Conservation (phyloP, 2,329 filamentous ascomycete genomes). For the Coniochaeta hoffmannii region DNA sequence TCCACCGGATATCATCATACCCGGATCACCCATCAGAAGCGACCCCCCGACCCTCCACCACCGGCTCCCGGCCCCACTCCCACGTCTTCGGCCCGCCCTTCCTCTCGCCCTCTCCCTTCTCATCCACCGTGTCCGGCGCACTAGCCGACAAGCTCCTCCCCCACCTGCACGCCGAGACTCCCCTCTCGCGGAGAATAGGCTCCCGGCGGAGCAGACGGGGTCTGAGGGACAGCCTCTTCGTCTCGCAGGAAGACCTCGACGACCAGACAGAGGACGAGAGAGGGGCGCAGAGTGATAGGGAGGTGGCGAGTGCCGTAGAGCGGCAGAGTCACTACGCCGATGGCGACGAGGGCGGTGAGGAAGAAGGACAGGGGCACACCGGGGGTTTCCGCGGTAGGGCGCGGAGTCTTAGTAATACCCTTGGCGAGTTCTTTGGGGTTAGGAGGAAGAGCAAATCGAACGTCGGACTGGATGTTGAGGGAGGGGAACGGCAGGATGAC, state of each 20-base stretch:
- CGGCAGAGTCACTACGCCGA: conserved; percentile 9
- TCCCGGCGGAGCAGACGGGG: conserved; percentile 40
- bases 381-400: conserved; percentile 24
- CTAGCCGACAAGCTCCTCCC: conserved; percentile 48
- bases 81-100: conserved; percentile 38
- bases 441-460: conserved; percentile 15
- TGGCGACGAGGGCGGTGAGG: conserved; percentile 8
- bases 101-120: conserved; percentile 53
- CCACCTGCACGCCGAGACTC: conserved; percentile 16
- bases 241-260: conserved; percentile 35
- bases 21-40: neutral
- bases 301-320: conserved; percentile 5
- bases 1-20: neutral
- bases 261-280: conserved; percentile 12
- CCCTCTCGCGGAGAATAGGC: conserved; percentile 25
- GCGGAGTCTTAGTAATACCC: conserved; percentile 30
- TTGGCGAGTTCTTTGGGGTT: conserved; percentile 27
- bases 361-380: conserved; percentile 11
- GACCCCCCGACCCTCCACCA: conserved; percentile 21
- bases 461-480: neutral
- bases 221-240: conserved; percentile 47
- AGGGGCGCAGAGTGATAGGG: neutral
- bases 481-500: neutral
- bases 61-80: conserved; percentile 25
- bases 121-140: conserved; percentile 50